Conservation (phyloP, 2,329 filamentous ascomycete genomes). For the Fusarium floridanum region DNA sequence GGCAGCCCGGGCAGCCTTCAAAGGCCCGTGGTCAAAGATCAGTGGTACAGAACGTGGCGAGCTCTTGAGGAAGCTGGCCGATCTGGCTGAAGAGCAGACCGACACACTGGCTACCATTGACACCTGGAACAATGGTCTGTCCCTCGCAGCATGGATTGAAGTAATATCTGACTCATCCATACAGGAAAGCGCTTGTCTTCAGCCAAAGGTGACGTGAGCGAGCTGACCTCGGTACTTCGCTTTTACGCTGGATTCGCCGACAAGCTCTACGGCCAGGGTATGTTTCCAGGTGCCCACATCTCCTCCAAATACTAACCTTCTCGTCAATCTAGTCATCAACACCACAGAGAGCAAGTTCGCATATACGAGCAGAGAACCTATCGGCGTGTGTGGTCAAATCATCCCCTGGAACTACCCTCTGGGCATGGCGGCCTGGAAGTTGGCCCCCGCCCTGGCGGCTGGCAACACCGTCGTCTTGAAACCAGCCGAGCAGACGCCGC, state of each 20-base stretch:
- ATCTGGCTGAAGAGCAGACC: not conserved
- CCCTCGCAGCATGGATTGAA: too few relatives aligned
- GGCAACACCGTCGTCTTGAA: slow-evolving; percentile 63
- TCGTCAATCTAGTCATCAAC: not conserved
- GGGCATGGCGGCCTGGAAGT: slow-evolving; percentile 3
- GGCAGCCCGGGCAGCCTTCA: not conserved
- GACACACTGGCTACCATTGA: slow-evolving; percentile 62
- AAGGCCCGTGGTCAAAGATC: slow-evolving; percentile 2
- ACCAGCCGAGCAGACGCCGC: slow-evolving; percentile 69
- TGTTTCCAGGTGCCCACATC: not conserved
- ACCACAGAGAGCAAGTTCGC: slow-evolving; percentile 76
- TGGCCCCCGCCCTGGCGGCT: slow-evolving; percentile 39
- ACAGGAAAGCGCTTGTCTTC: not conserved
- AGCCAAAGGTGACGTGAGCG: not conserved
- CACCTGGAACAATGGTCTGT: not conserved
- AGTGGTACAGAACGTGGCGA: slow-evolving; percentile 1
- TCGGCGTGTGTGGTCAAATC: slow-evolving; percentile 80
- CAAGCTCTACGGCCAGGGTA: not conserved
- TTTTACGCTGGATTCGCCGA: not conserved
- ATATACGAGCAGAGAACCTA: slow-evolving; percentile 78
- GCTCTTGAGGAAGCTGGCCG: slow-evolving; percentile 5
- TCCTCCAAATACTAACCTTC: not conserved
- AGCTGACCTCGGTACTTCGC: not conserved
- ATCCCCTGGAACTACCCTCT: slow-evolving; percentile 62
- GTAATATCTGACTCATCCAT: not conserved